A percentile compares a stretch with the other conserved stretches of the same genome.
phyloP scores from a whole-genome alignment of 371 early-diverging fungal genomes.

The Mucor circinelloides region DNA sequence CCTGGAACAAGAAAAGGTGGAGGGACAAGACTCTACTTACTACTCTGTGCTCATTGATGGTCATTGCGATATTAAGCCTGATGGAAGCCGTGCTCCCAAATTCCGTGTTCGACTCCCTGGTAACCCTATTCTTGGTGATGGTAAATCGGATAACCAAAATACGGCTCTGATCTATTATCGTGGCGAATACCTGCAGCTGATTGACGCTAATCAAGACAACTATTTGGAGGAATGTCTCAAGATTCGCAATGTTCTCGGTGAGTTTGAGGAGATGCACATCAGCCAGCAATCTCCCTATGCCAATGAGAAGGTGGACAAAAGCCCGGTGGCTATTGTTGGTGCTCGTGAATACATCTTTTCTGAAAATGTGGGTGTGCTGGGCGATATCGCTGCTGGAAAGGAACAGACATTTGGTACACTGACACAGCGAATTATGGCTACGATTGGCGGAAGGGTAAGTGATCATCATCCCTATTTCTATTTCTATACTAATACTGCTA shows the following conservation, averaged over 20 bases:
- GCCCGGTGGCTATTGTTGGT: constrained; percentile 92
- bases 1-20: constrained; percentile 66
- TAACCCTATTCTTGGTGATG: constrained; percentile 92
- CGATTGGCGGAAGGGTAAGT: constrained; percentile 73
- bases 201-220: constrained; percentile 94
- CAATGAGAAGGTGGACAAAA: constrained; percentile 38
- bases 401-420: constrained; percentile 91
- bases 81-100: constrained; percentile 71
- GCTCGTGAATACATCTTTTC: constrained; percentile 91
- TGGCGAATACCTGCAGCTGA: constrained; percentile 83
- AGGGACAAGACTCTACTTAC: constrained; percentile 51
- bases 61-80: constrained; percentile 58
- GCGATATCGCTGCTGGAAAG: constrained; percentile 91
- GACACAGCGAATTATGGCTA: constrained; percentile 86
- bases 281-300: constrained; percentile 61
- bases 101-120: constrained; percentile 85
- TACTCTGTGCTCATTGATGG: constrained; percentile 82
- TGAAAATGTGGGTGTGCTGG: constrained; percentile 85
- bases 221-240: constrained; percentile 89
- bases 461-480: not conserved
- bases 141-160: constrained; percentile 92
- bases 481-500: not conserved
- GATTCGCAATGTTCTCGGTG: constrained; percentile 82
- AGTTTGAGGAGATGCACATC: constrained; percentile 81
- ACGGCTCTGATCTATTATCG: constrained; percentile 81